These are phyloP conservation scores for Curvularia sp. DNA, from an alignment of 2,329 filamentous ascomycete genomes.

Conservation along the genomic window DNA sequence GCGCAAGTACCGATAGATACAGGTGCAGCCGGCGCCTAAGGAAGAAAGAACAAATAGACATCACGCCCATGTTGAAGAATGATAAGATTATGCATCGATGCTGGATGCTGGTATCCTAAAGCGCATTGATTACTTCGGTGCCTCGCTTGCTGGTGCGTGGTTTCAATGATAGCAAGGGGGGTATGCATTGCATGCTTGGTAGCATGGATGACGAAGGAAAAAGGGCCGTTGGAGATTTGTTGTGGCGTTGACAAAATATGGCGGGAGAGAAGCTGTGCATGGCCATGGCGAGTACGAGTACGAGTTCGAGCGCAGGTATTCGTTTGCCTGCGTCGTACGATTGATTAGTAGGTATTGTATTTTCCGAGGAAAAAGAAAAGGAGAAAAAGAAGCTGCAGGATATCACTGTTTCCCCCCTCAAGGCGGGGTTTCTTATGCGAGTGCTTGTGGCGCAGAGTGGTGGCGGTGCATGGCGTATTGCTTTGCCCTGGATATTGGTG, in stretches of 20 bases:
- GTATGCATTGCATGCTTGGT: not conserved
- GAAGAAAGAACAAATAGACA: not conserved
- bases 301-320: not conserved
- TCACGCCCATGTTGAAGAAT: not conserved
- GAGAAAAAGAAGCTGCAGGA: not conserved
- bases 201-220: not conserved
- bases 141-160: not conserved
- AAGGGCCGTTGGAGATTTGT: too few species aligned
- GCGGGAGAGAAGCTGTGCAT: not conserved
- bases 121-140: not conserved
- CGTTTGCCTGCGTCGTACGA: not conserved
- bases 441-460: not conserved
- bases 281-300: not conserved
- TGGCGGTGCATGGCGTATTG: not conserved
- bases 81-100: not conserved
- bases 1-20: not conserved
- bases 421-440: not conserved
- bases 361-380: not conserved
- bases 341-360: not conserved
- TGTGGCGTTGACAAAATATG: not conserved
- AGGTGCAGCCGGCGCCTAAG: not conserved
- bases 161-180: not conserved
- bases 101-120: not conserved
- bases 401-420: not conserved
- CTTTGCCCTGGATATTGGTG: not conserved